Conservation (phyloP, 2,329 filamentous ascomycete species). For the Alternaria gansuensis region DNA sequence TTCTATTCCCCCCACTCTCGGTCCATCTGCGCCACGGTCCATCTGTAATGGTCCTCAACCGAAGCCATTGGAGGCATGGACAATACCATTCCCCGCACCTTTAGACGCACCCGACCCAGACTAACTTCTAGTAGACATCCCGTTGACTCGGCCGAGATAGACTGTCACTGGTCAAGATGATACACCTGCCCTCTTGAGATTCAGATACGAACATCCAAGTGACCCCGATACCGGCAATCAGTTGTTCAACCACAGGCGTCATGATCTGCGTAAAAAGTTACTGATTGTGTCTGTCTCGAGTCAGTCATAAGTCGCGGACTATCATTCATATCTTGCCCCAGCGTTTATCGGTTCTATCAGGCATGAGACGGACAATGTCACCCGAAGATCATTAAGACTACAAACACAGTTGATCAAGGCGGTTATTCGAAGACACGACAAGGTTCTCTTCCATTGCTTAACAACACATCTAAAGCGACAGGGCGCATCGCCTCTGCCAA, state of each 20-base stretch:
- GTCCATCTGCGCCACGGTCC: slow-evolving; percentile 24
- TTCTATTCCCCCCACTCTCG: slow-evolving; percentile 36
- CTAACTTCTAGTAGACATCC: slow-evolving; percentile 18
- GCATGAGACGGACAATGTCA: slow-evolving; percentile 17
- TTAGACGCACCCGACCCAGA: not conserved
- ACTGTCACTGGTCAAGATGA: slow-evolving; percentile 2
- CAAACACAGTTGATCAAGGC: slow-evolving; percentile 3
- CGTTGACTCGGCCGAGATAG: slow-evolving; percentile 13
- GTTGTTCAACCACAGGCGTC: slow-evolving; percentile 4
- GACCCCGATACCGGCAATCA: slow-evolving; percentile 28
- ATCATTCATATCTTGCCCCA: slow-evolving; percentile 26
- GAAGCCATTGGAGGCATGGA: slow-evolving; percentile 10
- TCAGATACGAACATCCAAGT: slow-evolving; percentile 8
- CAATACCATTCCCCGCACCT: slow-evolving; percentile 19
- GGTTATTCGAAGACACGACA: not conserved
- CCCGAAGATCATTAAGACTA: slow-evolving; percentile 18
- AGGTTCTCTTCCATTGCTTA: not conserved
- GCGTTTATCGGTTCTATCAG: slow-evolving; percentile 14
- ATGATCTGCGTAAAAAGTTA: slow-evolving; percentile 22
- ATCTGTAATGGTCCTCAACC: slow-evolving; percentile 15
- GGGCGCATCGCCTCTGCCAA: not conserved
- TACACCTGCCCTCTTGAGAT: slow-evolving; percentile 20
- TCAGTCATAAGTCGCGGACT: slow-evolving; percentile 24
- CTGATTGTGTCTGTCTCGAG: slow-evolving; percentile 22
- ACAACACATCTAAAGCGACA: not conserved